Evolutionary conservation across 495 filamentous ascomycete genomes (phyloP), one percentile per base, ranked within the genome.

Genomic region (Eremomyces bilateralis): DNA sequence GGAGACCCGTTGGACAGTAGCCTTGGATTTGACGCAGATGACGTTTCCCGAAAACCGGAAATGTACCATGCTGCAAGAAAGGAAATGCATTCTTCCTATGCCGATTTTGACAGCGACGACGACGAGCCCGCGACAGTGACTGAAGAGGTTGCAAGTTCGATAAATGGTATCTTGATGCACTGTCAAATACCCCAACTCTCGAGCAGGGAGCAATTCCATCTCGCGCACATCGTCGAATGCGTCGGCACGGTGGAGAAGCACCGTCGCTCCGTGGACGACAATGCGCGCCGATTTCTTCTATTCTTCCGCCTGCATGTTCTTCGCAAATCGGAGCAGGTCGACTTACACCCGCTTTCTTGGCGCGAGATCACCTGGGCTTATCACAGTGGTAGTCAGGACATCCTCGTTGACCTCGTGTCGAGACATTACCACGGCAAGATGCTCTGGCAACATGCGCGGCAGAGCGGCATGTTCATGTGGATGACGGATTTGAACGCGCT

Each of bases 391-490:
- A 92, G 80, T 36, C 88, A 99, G 53, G 90, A 95, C 49, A 88
- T 95, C 28, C 59, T 99, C 4, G 57, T 80, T 1, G 84, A 94
- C 50, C 68, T 92, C 39, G 76, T 93, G n/a, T 76, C 73, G 4
- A 59, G 65, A 13, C 81, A 88, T 41, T 80, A 75, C 52, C 69
- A 79, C 43, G 72, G 71, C 0, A 70, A 69, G 37, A 58, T 94
- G 59, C 56, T 74, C 8, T 97, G 88, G 88, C 65, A 71, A 43
- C 63, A 81, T 40, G 88, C 88, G 11, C 57, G 76, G 33, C 80
- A 90, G 48, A 80, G 73, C 42, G 85, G 88, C 11, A 67, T 95
- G 37, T 93, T 92, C 46, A 83, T 94, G 77, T 97, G 88, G 90
- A 56, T 97, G 47, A 69, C 66, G 0, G 84, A 90, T 49, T 44